These are phyloP conservation scores for Eucalyptus viminalis DNA, from an alignment of 345 rosid genomes.

Conservation along the genomic window DNA sequence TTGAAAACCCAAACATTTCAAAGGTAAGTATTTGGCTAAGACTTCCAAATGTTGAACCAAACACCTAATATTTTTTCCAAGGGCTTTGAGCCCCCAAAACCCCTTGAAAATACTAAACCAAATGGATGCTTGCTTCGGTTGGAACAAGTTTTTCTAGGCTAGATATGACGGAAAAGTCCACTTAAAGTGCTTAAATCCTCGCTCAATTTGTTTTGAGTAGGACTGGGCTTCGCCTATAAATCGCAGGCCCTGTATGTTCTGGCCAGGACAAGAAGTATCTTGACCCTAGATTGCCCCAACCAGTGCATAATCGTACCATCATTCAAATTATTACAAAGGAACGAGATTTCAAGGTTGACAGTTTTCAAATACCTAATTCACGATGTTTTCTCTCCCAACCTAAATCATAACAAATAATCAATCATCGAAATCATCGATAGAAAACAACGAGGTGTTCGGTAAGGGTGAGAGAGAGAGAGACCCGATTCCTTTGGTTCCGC, in stretches of 20 bases:
- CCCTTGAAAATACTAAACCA: no score
- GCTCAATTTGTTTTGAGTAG: background rate
- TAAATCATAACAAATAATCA: background rate
- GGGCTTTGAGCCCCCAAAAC: no score
- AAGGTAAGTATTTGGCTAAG: no score
- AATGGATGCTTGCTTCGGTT: no score
- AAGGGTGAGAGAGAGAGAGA: background rate
- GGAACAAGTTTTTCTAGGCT: background rate
- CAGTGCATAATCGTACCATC: background rate
- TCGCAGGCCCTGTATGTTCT: background rate
- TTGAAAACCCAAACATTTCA: no score
- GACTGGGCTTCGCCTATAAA: background rate
- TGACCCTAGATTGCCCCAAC: background rate
- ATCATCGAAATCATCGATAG: background rate
- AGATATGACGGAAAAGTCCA: background rate
- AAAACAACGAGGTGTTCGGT: background rate
- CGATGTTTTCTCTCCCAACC: background rate
- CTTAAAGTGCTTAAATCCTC: background rate
- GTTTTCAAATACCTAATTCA: background rate
- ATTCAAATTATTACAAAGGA: background rate
- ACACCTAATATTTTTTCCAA: no score
- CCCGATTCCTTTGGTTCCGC: conserved; percentile 67
- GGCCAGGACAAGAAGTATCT: background rate
- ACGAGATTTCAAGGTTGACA: background rate
- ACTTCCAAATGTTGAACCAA: no score